A percentile compares a stretch with the other conserved stretches of the same genome.
Evolutionary conservation across 2,329 filamentous ascomycete species (phyloP).

Genomic region (Acephala macrosclerotiorum): DNA sequence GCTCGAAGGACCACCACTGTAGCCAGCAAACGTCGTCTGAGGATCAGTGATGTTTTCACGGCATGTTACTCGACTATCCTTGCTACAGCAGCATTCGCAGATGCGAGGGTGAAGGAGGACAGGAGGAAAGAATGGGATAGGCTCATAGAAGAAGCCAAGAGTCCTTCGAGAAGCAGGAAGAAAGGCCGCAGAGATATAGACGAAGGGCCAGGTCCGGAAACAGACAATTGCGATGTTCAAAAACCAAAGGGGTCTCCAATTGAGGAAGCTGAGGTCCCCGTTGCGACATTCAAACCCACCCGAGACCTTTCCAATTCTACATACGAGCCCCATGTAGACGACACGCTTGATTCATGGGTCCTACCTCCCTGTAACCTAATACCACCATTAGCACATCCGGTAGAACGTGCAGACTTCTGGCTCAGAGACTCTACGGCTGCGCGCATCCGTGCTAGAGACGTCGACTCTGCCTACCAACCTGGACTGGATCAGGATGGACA

Average conservation of each 20-base stretch:
- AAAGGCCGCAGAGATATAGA: not conserved
- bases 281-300: constrained; percentile 7
- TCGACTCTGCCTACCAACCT: not conserved
- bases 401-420: no score
- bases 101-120: constrained; percentile 65
- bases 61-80: constrained; percentile 73
- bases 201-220: not conserved
- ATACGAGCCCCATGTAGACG: not conserved
- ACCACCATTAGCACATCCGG: not conserved
- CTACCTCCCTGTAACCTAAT: not conserved
- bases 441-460: not conserved
- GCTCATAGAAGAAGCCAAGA: constrained; percentile 61
- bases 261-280: not conserved
- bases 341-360: not conserved
- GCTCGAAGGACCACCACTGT: constrained; percentile 59
- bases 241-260: not conserved
- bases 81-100: constrained; percentile 68
- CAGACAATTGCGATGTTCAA: not conserved
- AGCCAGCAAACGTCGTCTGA: constrained; percentile 56
- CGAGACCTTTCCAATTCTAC: not conserved
- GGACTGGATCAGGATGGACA: not conserved
- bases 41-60: constrained; percentile 64
- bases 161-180: not conserved
- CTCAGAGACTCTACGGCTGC: not conserved
- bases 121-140: constrained; percentile 67